Evolutionary conservation across 2,329 filamentous ascomycete species (phyloP), one percentile per base, ranked within the genome.

Genomic region (Monosporascus ibericus): DNA sequence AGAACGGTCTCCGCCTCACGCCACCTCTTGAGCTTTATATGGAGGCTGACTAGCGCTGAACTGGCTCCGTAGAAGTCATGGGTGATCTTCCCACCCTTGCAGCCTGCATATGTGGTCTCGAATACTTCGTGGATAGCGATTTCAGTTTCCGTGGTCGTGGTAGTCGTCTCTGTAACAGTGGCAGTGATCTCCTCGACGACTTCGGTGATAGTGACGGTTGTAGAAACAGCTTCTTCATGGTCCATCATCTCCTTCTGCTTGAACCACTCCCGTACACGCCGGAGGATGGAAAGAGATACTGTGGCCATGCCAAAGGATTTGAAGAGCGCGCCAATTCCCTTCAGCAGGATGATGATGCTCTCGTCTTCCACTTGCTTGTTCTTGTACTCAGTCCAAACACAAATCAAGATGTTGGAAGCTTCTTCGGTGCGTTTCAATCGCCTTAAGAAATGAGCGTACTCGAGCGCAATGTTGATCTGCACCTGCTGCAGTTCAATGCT

Each of bases 301-400:
- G 53, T 60, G 5, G 67, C 49, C n/a, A 72, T 59, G 1, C 70
- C 70, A 30, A 70, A 68, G 0, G 57, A 51, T 49, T 59, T 61
- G 57, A 70, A 70, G 2, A 68, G 51, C 0, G 63, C 54, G 20
- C 67, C 70, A 4, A 73, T 63, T 47, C 73, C 66, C 40, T 63
- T 63, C 44, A 73, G 64, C 49, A 63, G 67, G 36, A 70, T 53
- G n/a, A 71, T 61, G 14, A 72, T 62, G 2, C 58, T 49, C 58
- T 69, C 60, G 0, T 64, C 58, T 48, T 69, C 65, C n/a, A 66
- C 68, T 2, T 48, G 53, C 48, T 66, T 56, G 51, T 72, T 59
- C 56, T 72, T 67, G 39, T 72, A 72, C 58, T 73, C 71, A 1
- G 66, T 66, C 70, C 71, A 73, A 6, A 74, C 57, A 34, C 68